Percentiles rank a stretch among this genome's conserved stretches.
These are phyloP conservation scores for Hypoxylon sp. DNA, from an alignment of 2,329 filamentous ascomycete species.

Conservation along the genomic window DNA sequence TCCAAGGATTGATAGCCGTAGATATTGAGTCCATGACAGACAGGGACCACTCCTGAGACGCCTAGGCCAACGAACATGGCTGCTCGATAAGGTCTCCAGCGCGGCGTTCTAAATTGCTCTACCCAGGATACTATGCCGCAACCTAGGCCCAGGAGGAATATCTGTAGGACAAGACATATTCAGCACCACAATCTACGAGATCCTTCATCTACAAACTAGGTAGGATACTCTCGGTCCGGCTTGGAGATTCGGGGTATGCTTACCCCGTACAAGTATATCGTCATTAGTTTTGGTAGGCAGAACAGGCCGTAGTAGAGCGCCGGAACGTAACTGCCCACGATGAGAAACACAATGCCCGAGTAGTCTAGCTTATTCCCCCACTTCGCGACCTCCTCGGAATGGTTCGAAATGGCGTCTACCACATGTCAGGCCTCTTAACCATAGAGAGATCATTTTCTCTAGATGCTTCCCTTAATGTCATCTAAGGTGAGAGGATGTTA, in stretches of 20 bases:
- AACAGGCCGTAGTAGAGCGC: slow-evolving; percentile 89
- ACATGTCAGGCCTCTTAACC: slow-evolving; percentile 19
- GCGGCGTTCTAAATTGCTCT: slow-evolving; percentile 85
- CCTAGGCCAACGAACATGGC: slow-evolving; percentile 92
- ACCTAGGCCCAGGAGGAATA: slow-evolving; percentile 79
- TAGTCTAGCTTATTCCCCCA: slow-evolving; percentile 97
- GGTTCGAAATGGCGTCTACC: slow-evolving; percentile 80
- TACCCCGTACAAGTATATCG: slow-evolving; percentile 81
- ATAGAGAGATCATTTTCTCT: background rate
- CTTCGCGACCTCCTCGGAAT: slow-evolving; percentile 80
- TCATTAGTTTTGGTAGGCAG: slow-evolving; percentile 74
- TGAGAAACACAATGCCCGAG: slow-evolving; percentile 90
- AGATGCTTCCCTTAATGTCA: background rate
- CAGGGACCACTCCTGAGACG: slow-evolving; percentile 83
- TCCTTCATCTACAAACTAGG: background rate
- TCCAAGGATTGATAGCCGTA: slow-evolving; percentile 77
- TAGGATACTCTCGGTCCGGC: background rate
- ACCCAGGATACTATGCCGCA: slow-evolving; percentile 83
- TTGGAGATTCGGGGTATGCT: slow-evolving; percentile 49
- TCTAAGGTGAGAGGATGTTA: background rate
- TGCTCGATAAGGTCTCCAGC: slow-evolving; percentile 86
- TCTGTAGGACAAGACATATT: slow-evolving; percentile 63
- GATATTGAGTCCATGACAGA: slow-evolving; percentile 78
- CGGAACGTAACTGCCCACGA: slow-evolving; percentile 91
- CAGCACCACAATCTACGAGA: background rate